phyloP scores from a whole-genome alignment of 306 rosid genomes.

The Acacia crassicarpa region DNA sequence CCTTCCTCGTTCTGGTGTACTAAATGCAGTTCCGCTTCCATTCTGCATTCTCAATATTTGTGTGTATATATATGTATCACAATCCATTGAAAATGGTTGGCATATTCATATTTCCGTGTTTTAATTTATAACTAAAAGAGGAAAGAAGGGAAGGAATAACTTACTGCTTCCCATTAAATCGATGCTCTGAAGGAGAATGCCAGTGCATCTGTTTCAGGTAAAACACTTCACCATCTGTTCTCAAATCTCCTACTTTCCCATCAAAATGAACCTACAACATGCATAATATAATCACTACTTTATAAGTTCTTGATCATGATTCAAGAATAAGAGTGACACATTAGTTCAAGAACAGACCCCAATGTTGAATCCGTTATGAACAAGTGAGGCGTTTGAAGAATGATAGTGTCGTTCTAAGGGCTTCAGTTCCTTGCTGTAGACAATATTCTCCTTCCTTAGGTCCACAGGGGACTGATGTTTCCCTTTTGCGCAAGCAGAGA shows the following conservation, averaged over 20 bases:
- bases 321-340: background rate
- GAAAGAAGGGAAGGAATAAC: constrained; percentile 27
- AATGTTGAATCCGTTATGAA: constrained; percentile 65
- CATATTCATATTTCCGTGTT: background rate
- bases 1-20: constrained; percentile 57
- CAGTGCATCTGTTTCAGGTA: constrained; percentile 73
- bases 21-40: constrained; percentile 68
- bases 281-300: background rate
- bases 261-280: constrained; percentile 60
- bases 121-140: background rate
- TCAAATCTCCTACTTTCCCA: constrained; percentile 49
- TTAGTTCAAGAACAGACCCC: constrained; percentile 57
- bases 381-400: constrained; percentile 57
- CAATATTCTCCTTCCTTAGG: constrained; percentile 24
- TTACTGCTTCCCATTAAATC: constrained; percentile 55
- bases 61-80: background rate
- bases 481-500: constrained; percentile 57
- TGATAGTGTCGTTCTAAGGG: constrained; percentile 47
- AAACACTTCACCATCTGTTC: constrained; percentile 55
- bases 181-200: constrained; percentile 92
- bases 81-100: background rate
- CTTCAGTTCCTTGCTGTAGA: constrained; percentile 25
- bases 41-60: constrained; percentile 35
- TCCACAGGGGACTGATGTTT: constrained; percentile 73
- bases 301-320: background rate